Conservation (phyloP, 75 land plant species). For the Gnetum montanum region DNA sequence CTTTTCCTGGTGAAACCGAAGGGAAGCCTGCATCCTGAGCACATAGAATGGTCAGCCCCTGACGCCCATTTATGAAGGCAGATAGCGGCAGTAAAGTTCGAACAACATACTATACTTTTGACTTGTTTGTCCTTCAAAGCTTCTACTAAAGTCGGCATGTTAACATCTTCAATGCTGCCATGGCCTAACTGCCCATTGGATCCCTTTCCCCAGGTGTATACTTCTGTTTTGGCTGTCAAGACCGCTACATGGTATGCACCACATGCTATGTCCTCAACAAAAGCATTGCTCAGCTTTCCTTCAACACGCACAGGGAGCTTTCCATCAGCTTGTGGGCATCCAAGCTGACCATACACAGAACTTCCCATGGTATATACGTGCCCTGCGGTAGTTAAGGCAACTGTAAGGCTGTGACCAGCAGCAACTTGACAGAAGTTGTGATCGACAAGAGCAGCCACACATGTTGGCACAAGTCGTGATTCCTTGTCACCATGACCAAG, state of each 20-base stretch:
- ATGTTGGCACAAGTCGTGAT: constrained; percentile 61
- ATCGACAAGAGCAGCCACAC: constrained; percentile 71
- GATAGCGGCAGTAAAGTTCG: constrained; percentile 70
- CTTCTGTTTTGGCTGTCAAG: constrained; percentile 73
- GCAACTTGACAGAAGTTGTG: constrained; percentile 71
- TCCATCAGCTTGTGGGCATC: constrained; percentile 62
- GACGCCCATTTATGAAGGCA: constrained; percentile 86
- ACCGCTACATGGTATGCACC: constrained; percentile 82
- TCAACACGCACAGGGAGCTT: constrained; percentile 56
- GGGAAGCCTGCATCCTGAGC: constrained; percentile 71
- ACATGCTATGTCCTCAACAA: constrained; percentile 80
- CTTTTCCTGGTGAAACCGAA: constrained; percentile 85
- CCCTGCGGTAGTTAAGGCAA: constrained; percentile 63
- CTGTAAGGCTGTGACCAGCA: constrained; percentile 74
- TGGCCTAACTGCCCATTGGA: constrained; percentile 83
- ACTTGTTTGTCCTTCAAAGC: constrained; percentile 86
- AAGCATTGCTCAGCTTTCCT: constrained; percentile 48
- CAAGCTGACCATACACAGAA: constrained; percentile 70
- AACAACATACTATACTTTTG: constrained; percentile 69
- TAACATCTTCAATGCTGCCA: constrained; percentile 65
- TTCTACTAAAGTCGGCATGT: constrained; percentile 65
- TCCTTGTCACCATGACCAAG: constrained; percentile 89
- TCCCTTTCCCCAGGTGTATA: constrained; percentile 93
- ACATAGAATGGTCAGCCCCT: constrained; percentile 70
- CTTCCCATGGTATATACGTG: constrained; percentile 90